phyloP scores from a whole-genome alignment of 2,329 filamentous ascomycete species.

The Sarocladium oryzae region DNA sequence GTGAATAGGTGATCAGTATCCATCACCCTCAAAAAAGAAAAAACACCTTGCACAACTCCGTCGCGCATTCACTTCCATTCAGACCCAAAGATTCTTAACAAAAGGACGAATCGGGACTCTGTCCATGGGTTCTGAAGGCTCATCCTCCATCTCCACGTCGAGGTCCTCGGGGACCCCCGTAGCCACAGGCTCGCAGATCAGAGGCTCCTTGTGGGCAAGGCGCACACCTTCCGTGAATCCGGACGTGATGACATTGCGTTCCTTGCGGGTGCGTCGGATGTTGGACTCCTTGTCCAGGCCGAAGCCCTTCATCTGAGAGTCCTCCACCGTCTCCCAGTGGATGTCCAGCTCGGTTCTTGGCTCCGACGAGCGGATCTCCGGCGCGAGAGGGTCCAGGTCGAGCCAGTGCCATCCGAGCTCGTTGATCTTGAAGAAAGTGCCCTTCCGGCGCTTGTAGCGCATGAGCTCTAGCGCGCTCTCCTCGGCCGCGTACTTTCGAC shows the following conservation, averaged over 20 bases:
- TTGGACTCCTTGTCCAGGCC: background rate
- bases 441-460: background rate
- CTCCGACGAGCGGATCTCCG: background rate
- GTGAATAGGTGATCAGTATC: too few species aligned
- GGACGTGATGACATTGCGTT: too few species aligned
- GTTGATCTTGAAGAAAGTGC: background rate
- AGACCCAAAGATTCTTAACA: background rate
- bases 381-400: background rate
- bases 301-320: background rate
- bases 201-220: too few species aligned
- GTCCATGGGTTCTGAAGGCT: background rate
- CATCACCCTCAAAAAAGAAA: too few species aligned
- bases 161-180: too few species aligned
- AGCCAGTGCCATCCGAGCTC: background rate
- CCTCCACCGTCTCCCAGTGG: background rate
- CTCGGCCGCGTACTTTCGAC: background rate
- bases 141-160: background rate
- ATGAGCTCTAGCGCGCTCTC: background rate
- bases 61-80: too few species aligned
- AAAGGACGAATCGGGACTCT: background rate
- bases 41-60: too few species aligned
- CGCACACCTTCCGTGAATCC: too few species aligned
- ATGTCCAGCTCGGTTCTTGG: background rate
- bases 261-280: background rate
- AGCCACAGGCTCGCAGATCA: too few species aligned